A percentile compares a stretch with the other conserved stretches of the same genome.
Conservation (phyloP, 1,139 yeast species). For the Kurtzmaniella quercitrusa region DNA sequence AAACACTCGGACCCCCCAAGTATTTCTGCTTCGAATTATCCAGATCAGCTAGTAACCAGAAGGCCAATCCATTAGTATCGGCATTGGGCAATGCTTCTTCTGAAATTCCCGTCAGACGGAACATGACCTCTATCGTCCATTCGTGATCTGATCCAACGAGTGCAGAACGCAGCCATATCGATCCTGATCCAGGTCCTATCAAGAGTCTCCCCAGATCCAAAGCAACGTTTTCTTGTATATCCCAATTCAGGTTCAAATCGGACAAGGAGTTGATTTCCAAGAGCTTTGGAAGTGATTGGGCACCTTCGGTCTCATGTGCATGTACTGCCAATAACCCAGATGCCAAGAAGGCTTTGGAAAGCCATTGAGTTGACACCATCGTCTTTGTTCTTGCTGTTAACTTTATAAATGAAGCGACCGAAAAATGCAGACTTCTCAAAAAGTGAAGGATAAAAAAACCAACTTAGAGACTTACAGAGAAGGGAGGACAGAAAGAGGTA, state of each 20-base stretch:
- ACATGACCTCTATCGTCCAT: constrained; percentile 59
- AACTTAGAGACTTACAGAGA: too few species aligned
- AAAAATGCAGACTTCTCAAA: too few species aligned
- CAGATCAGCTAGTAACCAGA: constrained; percentile 41
- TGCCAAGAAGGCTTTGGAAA: neutral
- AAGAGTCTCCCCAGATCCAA: constrained; percentile 39
- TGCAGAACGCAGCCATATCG: constrained; percentile 45
- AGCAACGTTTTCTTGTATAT: constrained; percentile 19
- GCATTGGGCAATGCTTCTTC: constrained; percentile 21
- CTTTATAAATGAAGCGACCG: too few species aligned
- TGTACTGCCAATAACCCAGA: neutral
- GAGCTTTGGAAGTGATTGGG: constrained; percentile 31
- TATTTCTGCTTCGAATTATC: constrained; percentile 22
- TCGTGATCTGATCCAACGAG: constrained; percentile 31
- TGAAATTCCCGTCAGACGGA: constrained; percentile 51
- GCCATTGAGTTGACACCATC: neutral
- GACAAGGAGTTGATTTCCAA: constrained; percentile 18
- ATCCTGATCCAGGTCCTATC: constrained; percentile 34
- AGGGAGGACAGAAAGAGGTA: too few species aligned
- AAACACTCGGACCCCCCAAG: constrained; percentile 47
- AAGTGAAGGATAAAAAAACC: too few species aligned
- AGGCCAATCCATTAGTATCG: constrained; percentile 43
- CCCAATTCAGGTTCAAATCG: constrained; percentile 28
- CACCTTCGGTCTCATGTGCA: constrained; percentile 15
- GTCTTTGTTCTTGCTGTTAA: neutral